A percentile compares a stretch with the other conserved stretches of the same genome.
phyloP scores from a whole-genome alignment of 1,139 yeast genomes.

The Hanseniaspora sp. region DNA sequence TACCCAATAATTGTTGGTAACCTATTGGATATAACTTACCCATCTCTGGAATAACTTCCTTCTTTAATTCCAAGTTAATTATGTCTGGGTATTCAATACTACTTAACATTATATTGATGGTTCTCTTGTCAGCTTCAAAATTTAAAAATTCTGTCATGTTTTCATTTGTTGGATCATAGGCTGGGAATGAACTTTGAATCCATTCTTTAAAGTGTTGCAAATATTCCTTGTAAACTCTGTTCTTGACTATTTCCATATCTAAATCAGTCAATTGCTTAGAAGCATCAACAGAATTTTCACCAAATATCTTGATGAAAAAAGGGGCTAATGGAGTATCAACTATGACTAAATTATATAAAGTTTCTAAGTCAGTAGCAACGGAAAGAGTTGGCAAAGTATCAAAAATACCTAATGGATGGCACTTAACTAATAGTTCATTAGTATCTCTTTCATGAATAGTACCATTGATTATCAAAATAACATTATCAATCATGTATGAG shows the following conservation, averaged over 20 bases:
- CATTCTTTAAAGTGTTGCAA: conserved; percentile 75
- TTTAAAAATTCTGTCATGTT: conserved; percentile 65
- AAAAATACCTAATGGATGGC: conserved; percentile 97
- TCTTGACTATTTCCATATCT: conserved; percentile 89
- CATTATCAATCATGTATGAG: conserved; percentile 98
- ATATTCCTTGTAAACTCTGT: conserved; percentile 83
- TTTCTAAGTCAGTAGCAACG: conserved; percentile 87
- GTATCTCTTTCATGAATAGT: conserved; percentile 91
- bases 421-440: conserved; percentile 71
- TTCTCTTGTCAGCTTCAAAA: conserved; percentile 92
- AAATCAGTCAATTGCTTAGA: conserved; percentile 91
- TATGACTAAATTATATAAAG: conserved; percentile 84
- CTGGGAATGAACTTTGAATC: conserved; percentile 44
- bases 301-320: conserved; percentile 76
- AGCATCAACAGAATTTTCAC: conserved; percentile 29
- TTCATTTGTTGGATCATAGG: conserved; percentile 57
- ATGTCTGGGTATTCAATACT: conserved; percentile 42
- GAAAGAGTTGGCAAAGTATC: conserved; percentile 92
- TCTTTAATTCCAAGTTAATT: conserved; percentile 55
- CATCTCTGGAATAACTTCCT: conserved; percentile 65
- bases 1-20: conserved; percentile 50
- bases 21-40: conserved; percentile 75
- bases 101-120: conserved; percentile 82
- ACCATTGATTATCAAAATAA: conserved; percentile 90
- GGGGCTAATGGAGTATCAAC: conserved; percentile 97